Evolutionary conservation across 2,329 filamentous ascomycete species (phyloP), one percentile per base, ranked within the genome.

Genomic region (Talaromyces sp.): DNA sequence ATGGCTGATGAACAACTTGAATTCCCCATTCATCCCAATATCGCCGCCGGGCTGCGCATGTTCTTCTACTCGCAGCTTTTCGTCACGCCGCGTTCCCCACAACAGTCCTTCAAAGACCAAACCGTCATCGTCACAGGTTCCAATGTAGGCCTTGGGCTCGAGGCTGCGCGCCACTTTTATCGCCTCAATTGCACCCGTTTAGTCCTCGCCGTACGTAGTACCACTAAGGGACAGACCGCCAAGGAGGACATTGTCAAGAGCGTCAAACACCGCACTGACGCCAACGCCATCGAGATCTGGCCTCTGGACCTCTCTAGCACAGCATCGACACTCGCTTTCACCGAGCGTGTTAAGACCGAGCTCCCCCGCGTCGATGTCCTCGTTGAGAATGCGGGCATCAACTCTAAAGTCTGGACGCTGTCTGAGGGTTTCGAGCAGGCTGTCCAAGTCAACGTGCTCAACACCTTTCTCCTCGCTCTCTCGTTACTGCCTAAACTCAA

Each of bases 371-470:
- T 59, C 2, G 58, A 59, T 38, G 52, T 50, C 41, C 10, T 55
- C 4, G 38, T 55, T 11, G 14, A 38, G 19, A 59, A 59, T 19
- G 58, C 58, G 9, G 58, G 51, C 10, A 55, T 55, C 11, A 55
- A 50, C 13, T 32, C 19, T 10, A 27, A 35, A 11, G 3, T 17
- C 14, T 59, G 9, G 4, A 38, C 9, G n/a, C 9, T 27, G 9
- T 13, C 70, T 3, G 81, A 83, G 58, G 78, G 73, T 0, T 73
- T 81, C 43, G 84, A 86, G 69, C 68, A 64, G 17, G 78, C 70
- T 0, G 70, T 86, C 43, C 81, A 79, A 0, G 77, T 82, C 58
- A 86, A 86, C 59, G 80, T 84, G 10, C 72, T 86, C 59, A 76
- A 73, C 13, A 84, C 81, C 0, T 77, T 85, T 46, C 66, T 86